Conservation (phyloP, 371 early-diverging fungal species). For the Rhizomucor miehei region DNA sequence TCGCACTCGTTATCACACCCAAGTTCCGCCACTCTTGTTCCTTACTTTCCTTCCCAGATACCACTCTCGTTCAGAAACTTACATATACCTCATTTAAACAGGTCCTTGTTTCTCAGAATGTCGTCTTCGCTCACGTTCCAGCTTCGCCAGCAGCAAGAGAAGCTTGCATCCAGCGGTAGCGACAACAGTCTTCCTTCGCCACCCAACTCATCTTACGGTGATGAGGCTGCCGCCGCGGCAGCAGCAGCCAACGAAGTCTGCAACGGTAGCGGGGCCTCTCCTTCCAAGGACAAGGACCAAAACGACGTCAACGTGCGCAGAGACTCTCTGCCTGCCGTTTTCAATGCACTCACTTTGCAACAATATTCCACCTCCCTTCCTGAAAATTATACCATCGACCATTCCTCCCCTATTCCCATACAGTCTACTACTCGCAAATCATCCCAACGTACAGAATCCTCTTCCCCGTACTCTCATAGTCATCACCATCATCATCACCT, state of each 20-base stretch:
- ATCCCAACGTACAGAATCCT: constrained; percentile 5
- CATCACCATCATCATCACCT: constrained; percentile 14
- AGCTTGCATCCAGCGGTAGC: constrained; percentile 8
- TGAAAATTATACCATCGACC: constrained; percentile 49
- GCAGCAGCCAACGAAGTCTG: background rate
- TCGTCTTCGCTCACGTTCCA: constrained; percentile 45
- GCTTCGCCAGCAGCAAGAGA: constrained; percentile 33
- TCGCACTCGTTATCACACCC: background rate
- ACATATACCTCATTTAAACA: background rate
- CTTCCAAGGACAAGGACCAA: constrained; percentile 5
- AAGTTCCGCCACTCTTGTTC: background rate
- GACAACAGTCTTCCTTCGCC: constrained; percentile 38
- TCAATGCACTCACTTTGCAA: constrained; percentile 33
- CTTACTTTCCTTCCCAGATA: background rate
- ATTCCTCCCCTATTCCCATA: constrained; percentile 24
- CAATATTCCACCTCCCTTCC: constrained; percentile 38
- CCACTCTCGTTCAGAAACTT: background rate
- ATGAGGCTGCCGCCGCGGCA: constrained; percentile 21
- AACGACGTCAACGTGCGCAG: constrained; percentile 12
- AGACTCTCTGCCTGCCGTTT: constrained; percentile 39
- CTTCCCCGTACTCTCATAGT: constrained; percentile 8
- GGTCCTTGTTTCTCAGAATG: constrained; percentile 20
- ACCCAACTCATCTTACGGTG: constrained; percentile 47
- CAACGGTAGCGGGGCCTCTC: background rate
- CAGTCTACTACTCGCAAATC: constrained; percentile 5